A percentile compares a stretch with the other conserved stretches of the same genome.
These are phyloP conservation scores for Macadamia integrifolia DNA, from an alignment of 164 flowering plant genomes.

Conservation along the genomic window DNA sequence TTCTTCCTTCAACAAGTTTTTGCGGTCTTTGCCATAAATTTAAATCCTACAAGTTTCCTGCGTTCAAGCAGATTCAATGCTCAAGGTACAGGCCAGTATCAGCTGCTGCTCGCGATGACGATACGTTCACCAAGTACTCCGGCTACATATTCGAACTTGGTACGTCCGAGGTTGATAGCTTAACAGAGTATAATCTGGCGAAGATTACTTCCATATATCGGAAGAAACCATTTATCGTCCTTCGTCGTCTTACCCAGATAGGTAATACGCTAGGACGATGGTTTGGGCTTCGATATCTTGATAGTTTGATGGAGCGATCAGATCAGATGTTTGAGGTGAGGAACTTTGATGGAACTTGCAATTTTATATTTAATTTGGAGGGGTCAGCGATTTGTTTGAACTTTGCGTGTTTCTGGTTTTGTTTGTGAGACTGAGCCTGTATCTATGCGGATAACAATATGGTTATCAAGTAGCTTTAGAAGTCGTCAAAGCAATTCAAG, in stretches of 20 bases:
- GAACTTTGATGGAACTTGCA: not conserved
- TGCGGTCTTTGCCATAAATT: not conserved
- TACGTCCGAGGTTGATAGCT: constrained; percentile 46
- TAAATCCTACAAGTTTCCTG: constrained; percentile 2
- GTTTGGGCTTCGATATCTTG: constrained; percentile 60
- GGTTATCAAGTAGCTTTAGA: no score
- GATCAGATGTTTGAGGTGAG: constrained; percentile 76
- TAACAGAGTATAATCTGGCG: constrained; percentile 42
- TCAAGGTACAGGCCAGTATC: constrained; percentile 5
- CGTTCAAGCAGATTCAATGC: constrained; percentile 2
- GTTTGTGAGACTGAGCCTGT: no score
- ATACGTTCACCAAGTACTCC: constrained; percentile 70
- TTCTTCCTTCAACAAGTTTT: not conserved
- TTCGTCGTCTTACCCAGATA: constrained; percentile 66
- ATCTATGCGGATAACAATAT: no score
- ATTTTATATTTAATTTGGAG: not conserved
- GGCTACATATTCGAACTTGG: constrained; percentile 72
- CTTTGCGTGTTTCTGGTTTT: not conserved
- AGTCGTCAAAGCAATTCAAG: no score
- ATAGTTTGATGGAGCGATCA: constrained; percentile 43
- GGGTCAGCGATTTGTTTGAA: not conserved
- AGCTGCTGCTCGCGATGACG: constrained; percentile 30
- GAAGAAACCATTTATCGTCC: constrained; percentile 54
- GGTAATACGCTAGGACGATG: constrained; percentile 62
- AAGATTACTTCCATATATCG: constrained; percentile 51